Base-by-base conservation (phyloP, 139 green algal species). In the Picochlorum sp. region DNA sequence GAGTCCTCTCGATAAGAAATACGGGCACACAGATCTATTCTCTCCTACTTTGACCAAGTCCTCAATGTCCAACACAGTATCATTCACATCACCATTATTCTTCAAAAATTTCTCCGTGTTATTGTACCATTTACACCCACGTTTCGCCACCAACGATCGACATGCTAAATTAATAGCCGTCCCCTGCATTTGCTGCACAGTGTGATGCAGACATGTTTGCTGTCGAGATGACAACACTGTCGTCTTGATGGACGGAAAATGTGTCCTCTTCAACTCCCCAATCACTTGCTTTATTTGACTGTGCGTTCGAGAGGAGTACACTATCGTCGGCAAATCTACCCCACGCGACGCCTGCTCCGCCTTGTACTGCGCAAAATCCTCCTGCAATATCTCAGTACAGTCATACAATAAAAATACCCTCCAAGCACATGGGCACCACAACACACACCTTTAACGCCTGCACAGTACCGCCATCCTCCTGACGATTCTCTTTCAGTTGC, bases 281-380 rank as follows among this genome's bases (percentile, higher is more conserved):
- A 97, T 88, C 18, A 98, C 92, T 67, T 98, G 92, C 41, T 81
- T 76, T 65, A 98, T 84, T 83, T 98, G 92, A 37, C 79, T 87
- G 77, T 98, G 92, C 3, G 92, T 98, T 37, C 92, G 83, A 8
- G 83, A 94, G 18, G 83, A 80, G 73, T 98, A 98, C 23, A 98
- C 76, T 57, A 98, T 91, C 0, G 65, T 71, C 0, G 90, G 86
- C n/a, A 83, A 52, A 7, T 54, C 54, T 20, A 51, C 45, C 9
- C 31, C 11, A 23, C 56, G 65, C 10, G 37, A 41, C 28, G 56
- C 47, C 21, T 57, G 57, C 16, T 70, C 62, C 18, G 63, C 65
- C 1, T 57, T 62, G 13, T 70, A 56, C 56, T 73, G 70, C 14
- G 63, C 66, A 50, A 71, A 63, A 23, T 63, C 77, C 61, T 80